A percentile compares a stretch with the other conserved stretches of the same genome.
These are phyloP conservation scores for Sphaerobolus stellatus DNA, from an alignment of 1,284 basidiomycete genomes.

Conservation along the genomic window DNA sequence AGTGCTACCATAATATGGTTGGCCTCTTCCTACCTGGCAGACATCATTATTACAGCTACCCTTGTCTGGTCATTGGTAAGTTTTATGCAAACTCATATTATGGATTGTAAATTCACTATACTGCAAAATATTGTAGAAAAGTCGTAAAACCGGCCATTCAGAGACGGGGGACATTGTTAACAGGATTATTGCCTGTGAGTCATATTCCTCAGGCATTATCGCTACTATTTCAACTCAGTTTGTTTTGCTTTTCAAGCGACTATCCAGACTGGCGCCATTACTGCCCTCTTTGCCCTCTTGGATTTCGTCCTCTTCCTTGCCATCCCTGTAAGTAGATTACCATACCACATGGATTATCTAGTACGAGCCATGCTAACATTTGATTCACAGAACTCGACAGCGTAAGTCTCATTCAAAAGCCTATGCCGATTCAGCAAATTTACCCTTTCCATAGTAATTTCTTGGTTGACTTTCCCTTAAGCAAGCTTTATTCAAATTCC, in stretches of 20 bases:
- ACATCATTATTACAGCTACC: slow-evolving; percentile 45
- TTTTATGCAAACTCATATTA: too few relatives aligned
- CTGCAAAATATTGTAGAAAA: neutral
- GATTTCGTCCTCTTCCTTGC: slow-evolving; percentile 38
- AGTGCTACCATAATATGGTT: slow-evolving; percentile 49
- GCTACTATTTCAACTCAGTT: neutral
- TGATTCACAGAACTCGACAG: slow-evolving; percentile 8
- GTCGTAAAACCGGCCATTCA: neutral
- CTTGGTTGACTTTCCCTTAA: slow-evolving; percentile 12
- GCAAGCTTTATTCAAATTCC: slow-evolving; percentile 14
- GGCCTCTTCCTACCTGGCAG: slow-evolving; percentile 42
- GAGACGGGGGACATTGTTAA: neutral
- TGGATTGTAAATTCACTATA: too few relatives aligned
- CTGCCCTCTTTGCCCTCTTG: slow-evolving; percentile 31
- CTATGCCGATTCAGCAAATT: too few relatives aligned
- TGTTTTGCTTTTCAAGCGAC: slow-evolving; percentile 25
- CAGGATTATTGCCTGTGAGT: neutral
- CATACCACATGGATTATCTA: too few relatives aligned
- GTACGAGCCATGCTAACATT: neutral
- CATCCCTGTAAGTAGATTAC: neutral
- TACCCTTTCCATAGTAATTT: slow-evolving; percentile 1
- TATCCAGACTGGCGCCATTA: slow-evolving; percentile 39
- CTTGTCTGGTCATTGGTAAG: slow-evolving; percentile 46
- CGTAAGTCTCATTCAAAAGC: slow-evolving; percentile 9
- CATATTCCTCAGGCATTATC: neutral